Base-by-base conservation (phyloP, 257 asterid species). In the Przewalskia tangutica region DNA sequence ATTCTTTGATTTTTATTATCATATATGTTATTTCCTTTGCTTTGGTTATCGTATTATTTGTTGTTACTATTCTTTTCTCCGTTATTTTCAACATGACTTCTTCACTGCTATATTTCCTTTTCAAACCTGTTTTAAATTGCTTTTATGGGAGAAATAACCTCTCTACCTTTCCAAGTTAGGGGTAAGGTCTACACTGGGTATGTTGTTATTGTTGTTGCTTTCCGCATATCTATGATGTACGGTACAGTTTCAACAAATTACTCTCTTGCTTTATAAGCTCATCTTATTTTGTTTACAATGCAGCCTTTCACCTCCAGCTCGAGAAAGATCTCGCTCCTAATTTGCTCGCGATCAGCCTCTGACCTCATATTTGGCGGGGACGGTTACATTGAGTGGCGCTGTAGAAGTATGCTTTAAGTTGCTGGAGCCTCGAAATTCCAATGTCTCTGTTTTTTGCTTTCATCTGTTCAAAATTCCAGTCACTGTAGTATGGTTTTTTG, bases 221-320 rank as follows among this genome's bases (percentile, higher is more conserved):
- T 32, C 18, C 0, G 5, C 59, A 18, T 18, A 44, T 71, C 59
- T 46, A 13, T 71, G 59, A 58, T 46, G 20, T 48, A 2, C 16
- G 3, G 34, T 71, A 20, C 62, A 59, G 71, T 42, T 64, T 27
- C 53, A 20, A 44, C 60, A 23, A 64, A 59, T 20, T 20, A 4
- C 14, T 58, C 27, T 62, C 17, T 62, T 42, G 11, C 77, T 44
- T 38, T 36, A n/a, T 48, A 23, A 80, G 12, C 53, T 42, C 78
- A 38, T 79, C 60, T n/a, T 27, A 18, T 12, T 65, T 14, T 2
- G 80, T 76, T 81, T 66, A 67, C 82, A 71, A 85, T 86, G 89
- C 94, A 93, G 95, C 77, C 88, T 71, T 81, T 88, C 94, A 32
- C 88, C 95, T 1, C 73, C 82, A 8, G 84, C 88, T 17, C 82